These are phyloP conservation scores for Talaromyces sp. DNA, from an alignment of 2,329 filamentous ascomycete species.

Conservation along the genomic window DNA sequence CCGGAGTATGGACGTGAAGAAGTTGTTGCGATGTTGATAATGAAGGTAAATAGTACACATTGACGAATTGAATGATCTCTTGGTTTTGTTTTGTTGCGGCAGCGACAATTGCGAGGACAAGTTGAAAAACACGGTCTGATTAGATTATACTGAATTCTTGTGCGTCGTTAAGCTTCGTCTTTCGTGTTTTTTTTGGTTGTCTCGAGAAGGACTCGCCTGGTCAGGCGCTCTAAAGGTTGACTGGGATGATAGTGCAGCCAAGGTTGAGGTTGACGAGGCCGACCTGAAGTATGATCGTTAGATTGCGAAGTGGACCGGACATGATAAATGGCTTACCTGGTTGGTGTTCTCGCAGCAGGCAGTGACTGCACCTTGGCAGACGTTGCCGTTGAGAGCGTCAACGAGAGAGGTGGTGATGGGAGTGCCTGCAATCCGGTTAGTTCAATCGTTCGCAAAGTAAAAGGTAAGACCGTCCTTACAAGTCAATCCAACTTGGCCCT, in stretches of 20 bases:
- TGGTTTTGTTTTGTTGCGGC: neutral
- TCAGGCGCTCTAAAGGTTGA: slow-evolving; percentile 12
- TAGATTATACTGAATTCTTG: slow-evolving; percentile 5
- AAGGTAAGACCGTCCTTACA: slow-evolving; percentile 7
- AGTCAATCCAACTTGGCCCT: slow-evolving; percentile 20
- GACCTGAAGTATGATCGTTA: no score
- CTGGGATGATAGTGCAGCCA: slow-evolving; percentile 19
- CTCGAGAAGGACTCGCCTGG: neutral
- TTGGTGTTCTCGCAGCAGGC: slow-evolving; percentile 17
- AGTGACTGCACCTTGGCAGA: slow-evolving; percentile 17
- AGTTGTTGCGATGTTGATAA: neutral
- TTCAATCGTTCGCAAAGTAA: neutral
- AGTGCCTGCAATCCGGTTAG: slow-evolving; percentile 7
- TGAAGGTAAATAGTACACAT: slow-evolving; percentile 7
- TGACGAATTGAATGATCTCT: neutral
- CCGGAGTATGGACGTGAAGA: slow-evolving; percentile 12
- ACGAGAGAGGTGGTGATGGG: slow-evolving; percentile 19
- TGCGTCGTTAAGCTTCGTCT: slow-evolving; percentile 14
- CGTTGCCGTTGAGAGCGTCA: slow-evolving; percentile 18
- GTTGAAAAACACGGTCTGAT: neutral
- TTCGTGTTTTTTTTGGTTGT: neutral
- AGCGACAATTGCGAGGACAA: neutral
- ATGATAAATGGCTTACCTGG: slow-evolving; percentile 12
- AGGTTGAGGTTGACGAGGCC: slow-evolving; percentile 20
- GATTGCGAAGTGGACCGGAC: no score